phyloP scores from a whole-genome alignment of 331 rosid genomes.

The Acacia concinna region DNA sequence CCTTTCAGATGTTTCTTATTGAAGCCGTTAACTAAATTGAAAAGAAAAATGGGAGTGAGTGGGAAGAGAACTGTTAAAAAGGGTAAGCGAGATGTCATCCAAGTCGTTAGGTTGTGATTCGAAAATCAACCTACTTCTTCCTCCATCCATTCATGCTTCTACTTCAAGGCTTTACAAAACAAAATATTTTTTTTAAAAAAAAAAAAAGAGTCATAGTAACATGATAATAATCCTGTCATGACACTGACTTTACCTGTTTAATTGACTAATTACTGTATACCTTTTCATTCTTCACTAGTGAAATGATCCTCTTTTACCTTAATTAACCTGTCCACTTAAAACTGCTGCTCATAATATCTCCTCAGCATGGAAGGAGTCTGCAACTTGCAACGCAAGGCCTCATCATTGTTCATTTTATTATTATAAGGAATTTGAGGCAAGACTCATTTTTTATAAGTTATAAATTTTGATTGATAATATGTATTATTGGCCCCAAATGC shows the following conservation, averaged over 20 bases:
- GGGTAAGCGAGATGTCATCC: conserved; percentile 60
- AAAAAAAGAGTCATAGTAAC: not conserved
- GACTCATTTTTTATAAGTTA: too few relatives aligned
- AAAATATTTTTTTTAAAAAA: too few relatives aligned
- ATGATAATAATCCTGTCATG: conserved; percentile 22
- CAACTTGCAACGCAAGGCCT: not conserved
- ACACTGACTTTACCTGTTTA: conserved; percentile 30
- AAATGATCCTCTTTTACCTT: conserved; percentile 38
- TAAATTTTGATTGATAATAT: too few relatives aligned
- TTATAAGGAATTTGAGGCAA: too few relatives aligned
- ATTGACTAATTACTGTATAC: conserved; percentile 36
- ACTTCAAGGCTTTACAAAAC: conserved; percentile 28
- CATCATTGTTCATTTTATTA: not conserved
- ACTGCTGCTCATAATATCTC: not conserved
- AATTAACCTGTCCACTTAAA: conserved; percentile 17
- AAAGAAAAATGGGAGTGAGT: not conserved
- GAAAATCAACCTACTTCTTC: conserved; percentile 47
- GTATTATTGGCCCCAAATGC: too few relatives aligned
- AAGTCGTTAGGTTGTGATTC: conserved; percentile 64
- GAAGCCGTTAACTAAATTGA: conserved; percentile 51
- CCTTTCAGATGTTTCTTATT: conserved; percentile 58
- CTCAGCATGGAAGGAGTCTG: not conserved
- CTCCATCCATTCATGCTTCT: conserved; percentile 46
- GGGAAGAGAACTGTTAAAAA: not conserved
- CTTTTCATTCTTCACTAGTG: conserved; percentile 23